Conservation (phyloP, 2,329 filamentous ascomycete genomes). For the Hansfordia pulvinata region DNA sequence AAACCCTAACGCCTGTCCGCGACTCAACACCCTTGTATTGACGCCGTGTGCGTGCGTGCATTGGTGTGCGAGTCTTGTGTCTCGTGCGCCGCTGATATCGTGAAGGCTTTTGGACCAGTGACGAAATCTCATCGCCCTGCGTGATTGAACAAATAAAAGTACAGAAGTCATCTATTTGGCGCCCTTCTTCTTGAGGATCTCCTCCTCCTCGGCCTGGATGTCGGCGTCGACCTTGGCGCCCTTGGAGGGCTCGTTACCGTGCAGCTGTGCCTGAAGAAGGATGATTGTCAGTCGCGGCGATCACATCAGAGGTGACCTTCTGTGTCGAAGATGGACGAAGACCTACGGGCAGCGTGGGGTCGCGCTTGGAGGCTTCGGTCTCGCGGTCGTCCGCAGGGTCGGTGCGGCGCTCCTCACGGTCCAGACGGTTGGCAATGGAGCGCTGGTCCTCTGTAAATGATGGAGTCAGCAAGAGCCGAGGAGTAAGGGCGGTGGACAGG, state of each 20-base stretch:
- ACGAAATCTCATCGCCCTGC: no score
- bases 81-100: no score
- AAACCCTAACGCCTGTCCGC: no score
- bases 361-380: conserved; percentile 32
- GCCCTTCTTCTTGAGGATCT: conserved; percentile 48
- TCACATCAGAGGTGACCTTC: no score
- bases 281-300: no score
- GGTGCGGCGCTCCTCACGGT: conserved; percentile 34
- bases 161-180: conserved; percentile 16
- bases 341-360: conserved; percentile 45
- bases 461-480: conserved; percentile 6
- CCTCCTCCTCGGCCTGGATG: conserved; percentile 55
- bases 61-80: no score
- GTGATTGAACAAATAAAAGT: neutral
- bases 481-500: neutral
- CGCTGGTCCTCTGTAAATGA: conserved; percentile 49
- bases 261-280: conserved; percentile 36
- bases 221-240: conserved; percentile 62
- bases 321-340: neutral
- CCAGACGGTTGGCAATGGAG: conserved; percentile 58
- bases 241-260: conserved; percentile 61
- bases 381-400: conserved; percentile 26
- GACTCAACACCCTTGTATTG: no score
- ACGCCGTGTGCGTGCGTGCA: no score
- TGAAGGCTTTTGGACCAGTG: no score